Percentiles rank a stretch among this genome's conserved stretches.
These are phyloP conservation scores for Thuidium tamariscinum DNA, from an alignment of 225 moss, liverwort and hornwort species.

Conservation along the genomic window DNA sequence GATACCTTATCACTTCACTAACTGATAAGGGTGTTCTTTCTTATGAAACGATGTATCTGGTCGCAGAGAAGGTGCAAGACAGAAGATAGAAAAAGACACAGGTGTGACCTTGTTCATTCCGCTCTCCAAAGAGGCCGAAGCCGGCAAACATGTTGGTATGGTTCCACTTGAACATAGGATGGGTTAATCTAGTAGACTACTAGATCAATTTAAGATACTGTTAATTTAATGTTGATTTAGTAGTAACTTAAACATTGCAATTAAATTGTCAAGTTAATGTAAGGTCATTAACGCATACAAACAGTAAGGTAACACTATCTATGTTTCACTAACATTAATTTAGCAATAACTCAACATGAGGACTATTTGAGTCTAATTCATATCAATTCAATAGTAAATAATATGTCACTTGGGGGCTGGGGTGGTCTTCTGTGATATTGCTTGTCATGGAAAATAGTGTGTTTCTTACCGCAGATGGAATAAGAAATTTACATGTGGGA, in stretches of 20 bases:
- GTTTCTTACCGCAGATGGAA: background rate
- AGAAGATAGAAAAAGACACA: slow-evolving; percentile 48
- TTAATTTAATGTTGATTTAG: background rate
- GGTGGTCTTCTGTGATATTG: background rate
- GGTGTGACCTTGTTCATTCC: slow-evolving; percentile 54
- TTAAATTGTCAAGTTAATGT: background rate
- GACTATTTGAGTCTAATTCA: background rate
- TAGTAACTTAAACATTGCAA: background rate
- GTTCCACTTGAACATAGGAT: background rate
- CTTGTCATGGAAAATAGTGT: background rate
- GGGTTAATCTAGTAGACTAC: background rate
- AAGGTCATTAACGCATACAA: background rate
- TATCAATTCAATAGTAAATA: background rate
- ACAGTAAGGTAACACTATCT: background rate
- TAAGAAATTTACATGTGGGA: background rate
- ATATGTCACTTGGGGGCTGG: background rate
- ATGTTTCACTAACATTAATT: too few species aligned
- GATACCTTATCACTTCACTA: background rate
- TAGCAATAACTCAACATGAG: background rate
- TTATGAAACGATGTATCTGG: background rate
- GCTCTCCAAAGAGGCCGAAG: slow-evolving; percentile 14
- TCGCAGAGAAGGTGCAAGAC: slow-evolving; percentile 45
- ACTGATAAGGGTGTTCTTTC: background rate
- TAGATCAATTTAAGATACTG: background rate
- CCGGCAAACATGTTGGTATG: slow-evolving; percentile 40